A percentile compares a stretch with the other conserved stretches of the same genome.
Evolutionary conservation across 352 stramenopile species (phyloP).

Genomic region (Phytophthora citrophthora): DNA sequence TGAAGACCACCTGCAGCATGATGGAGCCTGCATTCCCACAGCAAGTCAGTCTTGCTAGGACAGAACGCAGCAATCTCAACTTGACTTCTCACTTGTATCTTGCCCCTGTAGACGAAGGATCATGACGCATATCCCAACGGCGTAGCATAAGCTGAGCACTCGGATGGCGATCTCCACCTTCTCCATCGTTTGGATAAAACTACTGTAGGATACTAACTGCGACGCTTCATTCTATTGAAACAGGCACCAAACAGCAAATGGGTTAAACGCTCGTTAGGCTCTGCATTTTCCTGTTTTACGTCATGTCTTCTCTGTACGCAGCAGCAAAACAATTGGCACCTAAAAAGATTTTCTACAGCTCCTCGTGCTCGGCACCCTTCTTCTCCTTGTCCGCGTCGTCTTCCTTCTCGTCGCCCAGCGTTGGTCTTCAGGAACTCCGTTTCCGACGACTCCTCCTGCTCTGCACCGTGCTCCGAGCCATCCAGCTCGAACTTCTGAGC

Average conservation of each 20-base stretch:
- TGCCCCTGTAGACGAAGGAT: conserved; percentile 58
- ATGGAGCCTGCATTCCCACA: conserved; percentile 53
- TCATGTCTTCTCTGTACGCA: conserved; percentile 31
- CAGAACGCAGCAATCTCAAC: neutral
- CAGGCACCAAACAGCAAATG: neutral
- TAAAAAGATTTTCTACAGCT: conserved; percentile 42
- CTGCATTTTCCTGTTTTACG: conserved; percentile 34
- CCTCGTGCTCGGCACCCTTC: conserved; percentile 61
- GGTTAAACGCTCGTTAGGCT: conserved; percentile 16
- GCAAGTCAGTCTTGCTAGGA: neutral
- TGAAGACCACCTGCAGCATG: conserved; percentile 81
- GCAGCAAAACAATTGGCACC: conserved; percentile 29
- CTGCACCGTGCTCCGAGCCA: conserved; percentile 60
- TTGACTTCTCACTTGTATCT: conserved; percentile 52
- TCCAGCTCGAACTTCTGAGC: conserved; percentile 83
- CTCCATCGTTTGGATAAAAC: conserved; percentile 46
- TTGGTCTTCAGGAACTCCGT: too few relatives aligned
- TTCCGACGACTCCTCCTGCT: conserved; percentile 27
- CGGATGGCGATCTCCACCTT: conserved; percentile 77
- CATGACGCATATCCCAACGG: conserved; percentile 59
- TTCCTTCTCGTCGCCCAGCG: conserved; percentile 23
- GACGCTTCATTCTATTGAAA: conserved; percentile 18
- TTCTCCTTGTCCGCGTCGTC: conserved; percentile 23
- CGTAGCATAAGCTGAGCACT: conserved; percentile 58
- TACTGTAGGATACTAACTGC: neutral